These are phyloP conservation scores for Corchorus capsularis DNA, from an alignment of 345 rosid species.

Conservation along the genomic window DNA sequence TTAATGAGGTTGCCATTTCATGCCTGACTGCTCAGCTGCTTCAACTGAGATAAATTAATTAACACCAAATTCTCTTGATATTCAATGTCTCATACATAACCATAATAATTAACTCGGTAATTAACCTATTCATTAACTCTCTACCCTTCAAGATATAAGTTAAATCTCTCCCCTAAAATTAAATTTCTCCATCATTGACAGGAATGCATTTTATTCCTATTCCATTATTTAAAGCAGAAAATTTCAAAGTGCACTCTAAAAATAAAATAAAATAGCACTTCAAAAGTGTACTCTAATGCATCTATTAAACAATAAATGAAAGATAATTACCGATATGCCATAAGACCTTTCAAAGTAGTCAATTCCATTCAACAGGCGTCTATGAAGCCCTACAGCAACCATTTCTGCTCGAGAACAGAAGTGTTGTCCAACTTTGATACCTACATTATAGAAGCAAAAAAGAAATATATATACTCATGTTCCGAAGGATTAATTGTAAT, in stretches of 20 bases:
- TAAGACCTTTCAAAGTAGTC: conserved; percentile 22
- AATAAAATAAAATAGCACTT: background rate
- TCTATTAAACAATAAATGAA: background rate
- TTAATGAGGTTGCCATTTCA: conserved; percentile 1
- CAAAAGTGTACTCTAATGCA: background rate
- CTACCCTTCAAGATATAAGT: background rate
- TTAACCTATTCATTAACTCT: background rate
- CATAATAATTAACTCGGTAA: background rate
- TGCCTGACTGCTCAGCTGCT: conserved; percentile 4
- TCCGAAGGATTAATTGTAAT: background rate
- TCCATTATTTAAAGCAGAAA: background rate
- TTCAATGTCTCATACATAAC: background rate
- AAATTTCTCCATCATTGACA: background rate
- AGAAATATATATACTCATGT: background rate
- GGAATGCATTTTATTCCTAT: background rate
- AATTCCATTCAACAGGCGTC: conserved; percentile 30
- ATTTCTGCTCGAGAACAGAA: conserved; percentile 41
- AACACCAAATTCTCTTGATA: background rate
- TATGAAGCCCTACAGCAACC: conserved; percentile 34
- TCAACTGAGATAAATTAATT: background rate
- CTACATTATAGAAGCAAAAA: conserved; percentile 19
- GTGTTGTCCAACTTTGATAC: conserved; percentile 34
- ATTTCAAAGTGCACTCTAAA: background rate
- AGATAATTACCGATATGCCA: conserved; percentile 27
- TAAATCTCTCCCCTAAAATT: background rate